Evolutionary conservation across 1,284 basidiomycete genomes (phyloP).

Genomic region (Trichosporon sp.): DNA sequence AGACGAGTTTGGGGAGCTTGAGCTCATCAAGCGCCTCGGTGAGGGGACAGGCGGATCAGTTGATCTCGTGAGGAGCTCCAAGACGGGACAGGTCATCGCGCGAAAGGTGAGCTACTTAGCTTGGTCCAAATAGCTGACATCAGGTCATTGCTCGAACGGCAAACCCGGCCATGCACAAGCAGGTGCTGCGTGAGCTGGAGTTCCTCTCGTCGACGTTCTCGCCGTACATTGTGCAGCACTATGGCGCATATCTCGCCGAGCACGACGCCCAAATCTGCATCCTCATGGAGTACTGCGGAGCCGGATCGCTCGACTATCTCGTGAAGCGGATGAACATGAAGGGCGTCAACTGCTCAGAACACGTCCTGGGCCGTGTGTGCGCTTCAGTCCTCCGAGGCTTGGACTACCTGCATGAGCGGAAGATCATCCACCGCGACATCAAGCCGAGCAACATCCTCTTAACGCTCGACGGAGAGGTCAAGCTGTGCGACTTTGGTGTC

Average conservation of each 20-base stretch:
- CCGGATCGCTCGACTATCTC: constrained; percentile 72
- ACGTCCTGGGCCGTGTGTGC: constrained; percentile 83
- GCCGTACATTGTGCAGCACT: constrained; percentile 84
- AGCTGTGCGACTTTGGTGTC: constrained; percentile 93
- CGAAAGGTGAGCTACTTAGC: constrained; percentile 59
- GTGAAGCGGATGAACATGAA: constrained; percentile 75
- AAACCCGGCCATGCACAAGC: constrained; percentile 75
- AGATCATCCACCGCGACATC: constrained; percentile 95
- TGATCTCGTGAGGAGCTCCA: constrained; percentile 72
- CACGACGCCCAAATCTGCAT: constrained; percentile 91
- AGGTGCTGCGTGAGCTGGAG: constrained; percentile 85
- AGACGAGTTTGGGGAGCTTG: constrained; percentile 53
- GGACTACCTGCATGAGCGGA: constrained; percentile 80
- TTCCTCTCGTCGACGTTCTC: constrained; percentile 82
- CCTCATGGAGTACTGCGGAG: constrained; percentile 91
- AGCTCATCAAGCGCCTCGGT: constrained; percentile 69
- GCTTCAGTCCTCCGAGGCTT: constrained; percentile 89
- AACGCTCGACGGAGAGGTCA: constrained; percentile 77
- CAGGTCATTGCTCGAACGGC: constrained; percentile 87
- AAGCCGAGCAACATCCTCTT: constrained; percentile 94
- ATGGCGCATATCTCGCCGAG: constrained; percentile 90
- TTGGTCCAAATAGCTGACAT: not conserved
- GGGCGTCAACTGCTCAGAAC: constrained; percentile 78
- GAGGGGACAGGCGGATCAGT: constrained; percentile 96
- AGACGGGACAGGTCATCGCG: constrained; percentile 63